These are phyloP conservation scores for Aristolochia californica DNA, from an alignment of 164 flowering plant species.

Conservation along the genomic window DNA sequence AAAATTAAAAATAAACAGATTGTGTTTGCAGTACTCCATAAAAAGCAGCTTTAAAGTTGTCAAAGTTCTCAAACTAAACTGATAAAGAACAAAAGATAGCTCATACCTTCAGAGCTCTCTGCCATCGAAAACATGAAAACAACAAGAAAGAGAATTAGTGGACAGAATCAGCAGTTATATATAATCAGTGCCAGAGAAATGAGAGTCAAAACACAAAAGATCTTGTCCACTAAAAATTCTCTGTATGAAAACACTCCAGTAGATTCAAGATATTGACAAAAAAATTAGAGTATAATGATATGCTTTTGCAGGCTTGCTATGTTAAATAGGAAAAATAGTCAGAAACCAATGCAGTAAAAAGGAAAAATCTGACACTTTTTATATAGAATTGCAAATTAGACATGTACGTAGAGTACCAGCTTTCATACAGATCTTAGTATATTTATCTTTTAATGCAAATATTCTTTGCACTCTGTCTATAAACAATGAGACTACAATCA, in stretches of 20 bases:
- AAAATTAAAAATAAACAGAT: neutral
- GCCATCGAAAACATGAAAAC: constrained; percentile 16
- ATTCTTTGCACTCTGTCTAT: no score
- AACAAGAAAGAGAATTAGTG: constrained; percentile 8
- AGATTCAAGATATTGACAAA: neutral
- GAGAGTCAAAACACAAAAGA: neutral
- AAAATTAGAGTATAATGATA: neutral
- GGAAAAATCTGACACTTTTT: no score
- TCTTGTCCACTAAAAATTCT: neutral
- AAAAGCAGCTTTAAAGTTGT: neutral
- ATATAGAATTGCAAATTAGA: no score
- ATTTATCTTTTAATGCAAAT: no score
- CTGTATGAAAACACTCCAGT: neutral
- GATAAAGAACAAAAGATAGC: neutral
- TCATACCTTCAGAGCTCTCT: constrained; percentile 83
- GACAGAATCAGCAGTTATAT: neutral
- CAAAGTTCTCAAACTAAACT: neutral
- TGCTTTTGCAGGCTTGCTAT: neutral
- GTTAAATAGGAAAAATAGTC: neutral
- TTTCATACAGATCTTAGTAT: no score
- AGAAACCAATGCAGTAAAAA: no score
- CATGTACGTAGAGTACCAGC: no score
- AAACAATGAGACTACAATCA: no score
- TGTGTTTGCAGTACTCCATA: neutral
- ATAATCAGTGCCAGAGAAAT: neutral